Conservation (phyloP, 192 early-diverging fungal species). For the Entomortierella lignicola region DNA sequence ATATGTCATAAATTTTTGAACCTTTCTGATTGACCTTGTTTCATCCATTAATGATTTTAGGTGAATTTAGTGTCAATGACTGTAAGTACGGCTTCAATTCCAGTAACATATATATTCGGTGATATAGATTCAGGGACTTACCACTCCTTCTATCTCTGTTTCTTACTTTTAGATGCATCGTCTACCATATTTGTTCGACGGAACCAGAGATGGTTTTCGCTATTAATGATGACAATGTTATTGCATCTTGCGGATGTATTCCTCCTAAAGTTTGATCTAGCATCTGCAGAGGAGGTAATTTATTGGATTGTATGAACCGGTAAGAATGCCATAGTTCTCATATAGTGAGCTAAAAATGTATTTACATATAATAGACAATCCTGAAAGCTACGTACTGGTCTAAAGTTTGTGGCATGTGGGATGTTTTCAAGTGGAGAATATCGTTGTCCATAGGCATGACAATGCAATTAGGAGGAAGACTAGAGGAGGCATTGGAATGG, state of each 20-base stretch:
- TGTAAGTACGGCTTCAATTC: conserved; percentile 1
- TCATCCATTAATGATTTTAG: conserved; percentile 3
- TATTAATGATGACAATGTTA: conserved; percentile 46
- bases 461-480: conserved; percentile 36
- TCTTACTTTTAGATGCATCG: conserved; percentile 19
- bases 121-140: not conserved
- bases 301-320: too few species aligned
- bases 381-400: conserved; percentile 43
- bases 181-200: conserved; percentile 17
- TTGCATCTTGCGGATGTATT: conserved; percentile 38
- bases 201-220: conserved; percentile 45
- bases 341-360: too few species aligned
- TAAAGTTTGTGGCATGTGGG: conserved; percentile 25
- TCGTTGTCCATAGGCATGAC: conserved; percentile 37
- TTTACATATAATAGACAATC: conserved; percentile 22
- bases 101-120: not conserved
- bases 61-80: conserved; percentile 42
- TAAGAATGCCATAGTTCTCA: too few species aligned
- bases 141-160: not conserved
- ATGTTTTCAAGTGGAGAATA: conserved; percentile 30
- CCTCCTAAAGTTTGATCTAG: conserved; percentile 34
- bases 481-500: conserved; percentile 42
- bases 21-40: not conserved
- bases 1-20: not conserved
- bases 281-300: conserved; percentile 39